phyloP scores from a whole-genome alignment of 106 monocot species.

The Acanthochlamys bracteata region DNA sequence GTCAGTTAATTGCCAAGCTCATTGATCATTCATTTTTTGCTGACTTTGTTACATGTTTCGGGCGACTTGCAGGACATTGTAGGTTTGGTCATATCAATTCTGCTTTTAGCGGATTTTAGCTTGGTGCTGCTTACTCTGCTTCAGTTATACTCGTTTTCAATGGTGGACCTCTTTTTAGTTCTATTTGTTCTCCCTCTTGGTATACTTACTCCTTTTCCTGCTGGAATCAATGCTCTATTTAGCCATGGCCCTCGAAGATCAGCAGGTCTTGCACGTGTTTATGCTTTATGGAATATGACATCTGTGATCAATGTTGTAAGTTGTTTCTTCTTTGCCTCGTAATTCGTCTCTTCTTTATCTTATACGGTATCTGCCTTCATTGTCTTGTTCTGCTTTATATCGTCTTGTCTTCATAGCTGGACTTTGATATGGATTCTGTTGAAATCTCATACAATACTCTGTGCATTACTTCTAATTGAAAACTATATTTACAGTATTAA shows the following conservation, averaged over 20 bases:
- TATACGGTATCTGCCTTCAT: not conserved
- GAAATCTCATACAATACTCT: no score
- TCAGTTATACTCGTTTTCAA: constrained; percentile 83
- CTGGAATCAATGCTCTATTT: constrained; percentile 95
- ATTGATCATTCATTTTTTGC: not conserved
- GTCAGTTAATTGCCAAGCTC: no score
- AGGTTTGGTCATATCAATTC: constrained; percentile 82
- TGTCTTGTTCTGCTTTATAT: not conserved
- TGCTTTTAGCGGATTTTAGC: constrained; percentile 91
- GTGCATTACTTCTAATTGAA: no score
- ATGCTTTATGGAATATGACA: constrained; percentile 90
- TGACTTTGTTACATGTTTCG: not conserved
- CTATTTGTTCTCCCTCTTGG: constrained; percentile 92
- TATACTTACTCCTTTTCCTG: constrained; percentile 88
- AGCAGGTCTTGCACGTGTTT: constrained; percentile 83
- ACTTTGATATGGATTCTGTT: no score
- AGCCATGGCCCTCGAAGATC: constrained; percentile 95
- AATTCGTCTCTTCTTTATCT: not conserved
- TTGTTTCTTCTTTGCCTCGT: not conserved
- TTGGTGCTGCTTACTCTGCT: constrained; percentile 95
- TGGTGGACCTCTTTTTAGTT: constrained; percentile 79
- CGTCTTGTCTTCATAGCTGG: no score
- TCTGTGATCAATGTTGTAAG: constrained; percentile 97
- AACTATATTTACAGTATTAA: no score
- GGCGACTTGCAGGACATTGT: constrained; percentile 74